Conservation (phyloP, 2,329 filamentous ascomycete genomes). For the Penicillium sp. region DNA sequence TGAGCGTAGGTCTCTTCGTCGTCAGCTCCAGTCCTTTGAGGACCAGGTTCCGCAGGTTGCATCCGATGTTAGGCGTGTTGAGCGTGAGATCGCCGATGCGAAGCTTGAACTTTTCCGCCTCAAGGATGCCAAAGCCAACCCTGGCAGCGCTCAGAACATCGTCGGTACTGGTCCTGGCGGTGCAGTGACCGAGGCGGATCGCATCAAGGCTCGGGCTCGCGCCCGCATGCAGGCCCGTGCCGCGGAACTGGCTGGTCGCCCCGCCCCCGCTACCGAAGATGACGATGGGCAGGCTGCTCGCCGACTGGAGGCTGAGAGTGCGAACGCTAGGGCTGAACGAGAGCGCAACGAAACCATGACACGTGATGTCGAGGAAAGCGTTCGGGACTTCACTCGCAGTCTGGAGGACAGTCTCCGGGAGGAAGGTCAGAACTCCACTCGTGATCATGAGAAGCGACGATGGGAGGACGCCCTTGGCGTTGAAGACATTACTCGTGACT, state of each 20-base stretch:
- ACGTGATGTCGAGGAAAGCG: slow-evolving; percentile 91
- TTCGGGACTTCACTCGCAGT: slow-evolving; percentile 78
- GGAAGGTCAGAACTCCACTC: slow-evolving; percentile 68
- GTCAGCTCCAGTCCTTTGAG: slow-evolving; percentile 82
- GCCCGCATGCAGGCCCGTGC: slow-evolving; percentile 99
- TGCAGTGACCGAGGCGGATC: slow-evolving; percentile 84
- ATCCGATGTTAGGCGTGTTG: slow-evolving; percentile 84
- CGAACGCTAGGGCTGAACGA: slow-evolving; percentile 75
- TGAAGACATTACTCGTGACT: slow-evolving; percentile 94
- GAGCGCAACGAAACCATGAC: slow-evolving; percentile 98
- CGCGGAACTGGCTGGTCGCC: slow-evolving; percentile 84
- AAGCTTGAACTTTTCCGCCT: slow-evolving; percentile 89
- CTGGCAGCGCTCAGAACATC: slow-evolving; percentile 73
- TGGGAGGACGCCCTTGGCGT: slow-evolving; percentile 97
- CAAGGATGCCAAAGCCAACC: slow-evolving; percentile 88
- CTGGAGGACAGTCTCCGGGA: slow-evolving; percentile 88
- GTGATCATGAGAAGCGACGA: slow-evolving; percentile 84
- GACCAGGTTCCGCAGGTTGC: slow-evolving; percentile 90
- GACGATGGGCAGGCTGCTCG: slow-evolving; percentile 78
- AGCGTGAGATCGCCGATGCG: slow-evolving; percentile 89
- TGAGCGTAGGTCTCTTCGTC: slow-evolving; percentile 79
- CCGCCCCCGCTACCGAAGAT: slow-evolving; percentile 62
- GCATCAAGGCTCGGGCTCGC: slow-evolving; percentile 89
- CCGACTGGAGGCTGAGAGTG: slow-evolving; percentile 83
- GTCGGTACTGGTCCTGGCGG: slow-evolving; percentile 92